Percentiles rank a stretch among this genome's conserved stretches.
Evolutionary conservation across 1,284 basidiomycete genomes (phyloP).

Genomic region (Cryptococcus hybrid): DNA sequence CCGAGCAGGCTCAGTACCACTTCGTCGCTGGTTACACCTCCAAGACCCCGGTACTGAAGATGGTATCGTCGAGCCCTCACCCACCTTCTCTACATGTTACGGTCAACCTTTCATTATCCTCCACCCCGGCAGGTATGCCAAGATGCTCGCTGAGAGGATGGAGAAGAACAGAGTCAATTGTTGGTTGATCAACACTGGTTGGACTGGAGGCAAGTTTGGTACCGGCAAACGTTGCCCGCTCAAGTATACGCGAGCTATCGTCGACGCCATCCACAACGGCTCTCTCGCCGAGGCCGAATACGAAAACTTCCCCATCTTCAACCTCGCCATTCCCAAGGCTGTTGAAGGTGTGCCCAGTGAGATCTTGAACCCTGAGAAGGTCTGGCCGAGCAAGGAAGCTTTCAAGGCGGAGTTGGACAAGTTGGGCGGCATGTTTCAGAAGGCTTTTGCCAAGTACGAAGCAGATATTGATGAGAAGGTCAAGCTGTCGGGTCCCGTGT

Average conservation of each 20-base stretch:
- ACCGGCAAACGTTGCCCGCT: slow-evolving; percentile 87
- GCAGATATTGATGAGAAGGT: slow-evolving; percentile 75
- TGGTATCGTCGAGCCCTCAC: slow-evolving; percentile 95
- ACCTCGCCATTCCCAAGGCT: slow-evolving; percentile 73
- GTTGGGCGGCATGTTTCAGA: slow-evolving; percentile 87
- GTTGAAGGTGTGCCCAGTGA: slow-evolving; percentile 83
- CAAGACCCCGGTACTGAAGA: slow-evolving; percentile 87
- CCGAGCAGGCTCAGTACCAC: slow-evolving; percentile 96
- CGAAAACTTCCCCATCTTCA: slow-evolving; percentile 77
- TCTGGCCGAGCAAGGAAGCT: slow-evolving; percentile 82
- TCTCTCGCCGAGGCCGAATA: slow-evolving; percentile 81
- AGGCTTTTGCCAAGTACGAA: slow-evolving; percentile 87
- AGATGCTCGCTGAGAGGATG: slow-evolving; percentile 98
- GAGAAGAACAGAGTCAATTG: slow-evolving; percentile 85
- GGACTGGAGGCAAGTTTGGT: slow-evolving; percentile 95
- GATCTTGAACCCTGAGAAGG: slow-evolving; percentile 77
- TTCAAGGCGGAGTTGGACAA: slow-evolving; percentile 82
- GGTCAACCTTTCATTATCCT: slow-evolving; percentile 98
- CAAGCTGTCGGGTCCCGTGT: slow-evolving; percentile 68
- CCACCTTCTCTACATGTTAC: slow-evolving; percentile 99
- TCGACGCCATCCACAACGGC: slow-evolving; percentile 96
- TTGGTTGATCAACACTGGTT: slow-evolving; percentile 99
- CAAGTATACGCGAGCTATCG: slow-evolving; percentile 92
- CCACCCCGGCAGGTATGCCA: slow-evolving; percentile 90
- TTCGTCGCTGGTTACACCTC: slow-evolving; percentile 97